phyloP scores from a whole-genome alignment of 768 basidiomycete species.

The Trametes meyenii region DNA sequence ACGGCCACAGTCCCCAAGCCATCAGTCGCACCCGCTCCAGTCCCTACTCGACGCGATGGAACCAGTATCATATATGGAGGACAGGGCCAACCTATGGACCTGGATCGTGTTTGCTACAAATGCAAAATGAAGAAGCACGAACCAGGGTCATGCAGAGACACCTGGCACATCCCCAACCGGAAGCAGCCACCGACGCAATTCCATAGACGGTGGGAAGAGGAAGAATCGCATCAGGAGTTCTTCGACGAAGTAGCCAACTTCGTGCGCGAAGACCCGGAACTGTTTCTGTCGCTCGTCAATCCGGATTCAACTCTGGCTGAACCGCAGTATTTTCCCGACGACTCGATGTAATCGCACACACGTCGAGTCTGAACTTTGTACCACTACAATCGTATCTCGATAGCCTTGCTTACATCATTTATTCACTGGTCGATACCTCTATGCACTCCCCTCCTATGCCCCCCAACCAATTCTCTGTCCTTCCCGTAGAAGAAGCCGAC shows the following conservation, averaged over 20 bases:
- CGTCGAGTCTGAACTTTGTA: not conserved
- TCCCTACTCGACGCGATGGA: not conserved
- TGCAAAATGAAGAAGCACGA: slow-evolving; percentile 11
- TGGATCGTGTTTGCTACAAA: slow-evolving; percentile 8
- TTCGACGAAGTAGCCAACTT: not conserved
- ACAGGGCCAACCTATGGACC: slow-evolving; percentile 26
- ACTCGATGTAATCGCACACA: slow-evolving; percentile 2
- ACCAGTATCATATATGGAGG: slow-evolving; percentile 17
- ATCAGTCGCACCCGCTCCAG: not conserved
- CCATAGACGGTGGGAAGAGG: slow-evolving; percentile 11
- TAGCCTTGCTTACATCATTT: too few species aligned
- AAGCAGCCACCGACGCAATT: not conserved
- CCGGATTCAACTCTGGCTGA: too few species aligned
- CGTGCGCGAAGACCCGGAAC: slow-evolving; percentile 5
- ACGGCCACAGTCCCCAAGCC: not conserved
- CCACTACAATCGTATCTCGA: too few species aligned
- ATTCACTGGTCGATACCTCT: too few species aligned
- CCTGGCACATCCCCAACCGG: not conserved
- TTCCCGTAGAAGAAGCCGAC: too few species aligned
- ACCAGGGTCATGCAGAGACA: slow-evolving; percentile 4
- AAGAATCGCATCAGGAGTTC: not conserved
- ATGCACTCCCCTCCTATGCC: too few species aligned
- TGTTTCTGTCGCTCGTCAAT: not conserved
- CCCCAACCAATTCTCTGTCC: too few species aligned
- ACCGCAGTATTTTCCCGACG: slow-evolving; percentile 8